Conservation (phyloP, 352 stramenopile species). For the Phytophthora multivora region DNA sequence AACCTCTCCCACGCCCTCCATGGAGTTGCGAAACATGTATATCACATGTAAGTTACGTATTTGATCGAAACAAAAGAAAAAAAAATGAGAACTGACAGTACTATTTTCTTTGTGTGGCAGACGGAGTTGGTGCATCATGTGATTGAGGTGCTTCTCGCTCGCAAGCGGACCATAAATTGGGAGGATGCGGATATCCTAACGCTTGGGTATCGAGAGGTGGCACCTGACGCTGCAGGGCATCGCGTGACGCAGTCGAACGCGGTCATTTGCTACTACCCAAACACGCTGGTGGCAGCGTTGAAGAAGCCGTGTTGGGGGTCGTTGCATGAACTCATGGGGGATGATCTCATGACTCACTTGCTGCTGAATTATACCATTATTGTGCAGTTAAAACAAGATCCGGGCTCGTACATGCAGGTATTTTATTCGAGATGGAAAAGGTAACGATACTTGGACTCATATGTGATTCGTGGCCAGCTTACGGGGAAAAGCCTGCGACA, state of each 20-base stretch:
- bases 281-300: slow-evolving; percentile 66
- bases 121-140: slow-evolving; percentile 53
- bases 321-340: slow-evolving; percentile 62
- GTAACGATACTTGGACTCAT: not conserved
- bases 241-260: slow-evolving; percentile 58
- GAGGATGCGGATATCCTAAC: slow-evolving; percentile 69
- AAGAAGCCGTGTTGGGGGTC: slow-evolving; percentile 59
- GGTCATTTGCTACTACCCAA: slow-evolving; percentile 77
- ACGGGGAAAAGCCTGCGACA: slow-evolving; percentile 59
- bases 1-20: slow-evolving; percentile 31
- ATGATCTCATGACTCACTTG: slow-evolving; percentile 71
- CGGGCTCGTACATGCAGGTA: slow-evolving; percentile 65
- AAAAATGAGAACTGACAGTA: not conserved
- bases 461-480: slow-evolving; percentile 25
- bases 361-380: slow-evolving; percentile 70
- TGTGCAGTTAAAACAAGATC: slow-evolving; percentile 34
- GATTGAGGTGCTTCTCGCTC: slow-evolving; percentile 53
- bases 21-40: slow-evolving; percentile 42
- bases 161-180: slow-evolving; percentile 40
- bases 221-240: slow-evolving; percentile 49
- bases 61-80: not conserved
- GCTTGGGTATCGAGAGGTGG: slow-evolving; percentile 65
- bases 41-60: slow-evolving; percentile 31
- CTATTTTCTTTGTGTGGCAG: slow-evolving; percentile 22
- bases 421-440: not conserved